These are phyloP conservation scores for Entomortierella chlamydospora DNA, from an alignment of 192 early-diverging fungal genomes.

Conservation along the genomic window DNA sequence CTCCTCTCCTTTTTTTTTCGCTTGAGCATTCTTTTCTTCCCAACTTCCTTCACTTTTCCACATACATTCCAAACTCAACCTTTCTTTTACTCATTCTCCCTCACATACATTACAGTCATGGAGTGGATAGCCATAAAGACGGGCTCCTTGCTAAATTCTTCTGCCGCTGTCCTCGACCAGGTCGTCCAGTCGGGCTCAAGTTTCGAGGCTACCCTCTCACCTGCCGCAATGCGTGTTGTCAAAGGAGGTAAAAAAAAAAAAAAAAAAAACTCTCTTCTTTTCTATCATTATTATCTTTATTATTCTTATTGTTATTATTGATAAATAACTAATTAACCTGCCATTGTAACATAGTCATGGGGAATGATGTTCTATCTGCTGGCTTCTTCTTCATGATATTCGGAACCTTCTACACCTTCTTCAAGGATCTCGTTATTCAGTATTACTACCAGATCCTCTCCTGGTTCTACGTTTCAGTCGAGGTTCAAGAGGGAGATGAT, in stretches of 20 bases:
- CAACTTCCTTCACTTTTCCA: background rate
- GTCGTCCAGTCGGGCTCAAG: constrained; percentile 27
- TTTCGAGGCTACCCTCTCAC: constrained; percentile 48
- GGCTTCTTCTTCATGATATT: constrained; percentile 54
- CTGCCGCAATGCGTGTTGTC: constrained; percentile 45
- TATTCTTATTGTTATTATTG: no score
- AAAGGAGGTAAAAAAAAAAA: constrained; percentile 32
- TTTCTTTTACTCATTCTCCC: background rate
- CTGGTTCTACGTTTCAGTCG: constrained; percentile 54
- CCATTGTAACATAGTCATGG: constrained; percentile 20
- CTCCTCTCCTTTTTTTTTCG: background rate
- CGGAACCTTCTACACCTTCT: constrained; percentile 48
- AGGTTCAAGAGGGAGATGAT: constrained; percentile 53
- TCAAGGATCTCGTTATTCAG: constrained; percentile 38
- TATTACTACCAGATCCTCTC: constrained; percentile 48
- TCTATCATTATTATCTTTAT: no score
- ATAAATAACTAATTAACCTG: background rate
- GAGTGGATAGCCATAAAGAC: constrained; percentile 46
- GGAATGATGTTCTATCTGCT: constrained; percentile 50
- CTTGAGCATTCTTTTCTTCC: background rate
- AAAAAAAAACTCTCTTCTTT: no score
- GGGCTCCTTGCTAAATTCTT: constrained; percentile 36
- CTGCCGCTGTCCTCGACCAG: constrained; percentile 42
- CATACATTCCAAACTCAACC: background rate
- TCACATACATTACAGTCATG: constrained; percentile 11